Evolutionary conservation across 2,329 filamentous ascomycete species (phyloP).

Genomic region (Sclerotinia spermophila): DNA sequence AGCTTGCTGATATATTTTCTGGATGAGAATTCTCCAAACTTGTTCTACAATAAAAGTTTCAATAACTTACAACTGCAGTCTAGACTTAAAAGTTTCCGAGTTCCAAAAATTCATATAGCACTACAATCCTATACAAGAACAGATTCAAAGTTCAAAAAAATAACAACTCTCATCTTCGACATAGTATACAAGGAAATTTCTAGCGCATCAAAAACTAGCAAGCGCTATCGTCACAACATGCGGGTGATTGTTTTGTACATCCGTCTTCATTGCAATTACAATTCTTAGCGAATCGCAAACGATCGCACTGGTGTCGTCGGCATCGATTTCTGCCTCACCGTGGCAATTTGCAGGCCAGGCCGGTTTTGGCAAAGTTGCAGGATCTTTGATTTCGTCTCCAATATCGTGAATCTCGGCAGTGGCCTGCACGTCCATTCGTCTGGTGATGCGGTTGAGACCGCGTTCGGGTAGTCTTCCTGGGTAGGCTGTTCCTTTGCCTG

Average conservation of each 20-base stretch:
- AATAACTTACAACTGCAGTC: not conserved
- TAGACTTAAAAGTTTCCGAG: not conserved
- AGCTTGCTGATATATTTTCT: constrained; percentile 35
- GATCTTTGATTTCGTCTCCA: too few species aligned
- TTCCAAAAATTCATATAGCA: not conserved
- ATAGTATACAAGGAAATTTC: not conserved
- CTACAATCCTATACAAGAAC: not conserved
- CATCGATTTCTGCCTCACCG: too few species aligned
- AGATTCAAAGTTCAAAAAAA: not conserved
- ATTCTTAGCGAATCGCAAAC: not conserved
- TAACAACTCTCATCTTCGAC: not conserved
- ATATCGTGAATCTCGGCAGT: too few species aligned
- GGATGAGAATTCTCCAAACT: constrained; percentile 13
- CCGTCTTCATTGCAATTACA: not conserved
- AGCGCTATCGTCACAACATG: not conserved
- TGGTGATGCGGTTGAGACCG: too few species aligned
- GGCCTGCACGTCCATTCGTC: too few species aligned
- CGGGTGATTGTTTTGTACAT: not conserved
- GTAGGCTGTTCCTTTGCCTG: too few species aligned
- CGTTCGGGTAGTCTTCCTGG: too few species aligned
- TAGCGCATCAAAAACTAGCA: not conserved
- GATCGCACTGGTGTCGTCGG: too few species aligned
- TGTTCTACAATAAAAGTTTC: not conserved
- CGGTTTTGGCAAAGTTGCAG: too few species aligned
- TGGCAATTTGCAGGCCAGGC: too few species aligned